Conservation (phyloP, 2,329 filamentous ascomycete species). For the Orbilia quercus region DNA sequence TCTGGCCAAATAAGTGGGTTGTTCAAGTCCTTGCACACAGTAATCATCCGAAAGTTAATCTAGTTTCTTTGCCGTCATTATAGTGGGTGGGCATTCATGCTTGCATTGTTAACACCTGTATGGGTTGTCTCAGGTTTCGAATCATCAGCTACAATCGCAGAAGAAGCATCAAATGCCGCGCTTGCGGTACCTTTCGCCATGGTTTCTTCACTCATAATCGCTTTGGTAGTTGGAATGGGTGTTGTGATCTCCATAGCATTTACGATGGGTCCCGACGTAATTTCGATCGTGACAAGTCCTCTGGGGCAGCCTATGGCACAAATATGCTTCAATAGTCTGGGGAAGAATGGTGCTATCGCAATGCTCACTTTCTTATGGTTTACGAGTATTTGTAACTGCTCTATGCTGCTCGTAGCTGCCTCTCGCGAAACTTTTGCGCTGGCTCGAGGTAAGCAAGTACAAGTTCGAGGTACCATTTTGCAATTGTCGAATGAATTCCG, state of each 20-base stretch:
- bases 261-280: slow-evolving; percentile 47
- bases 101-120: slow-evolving; percentile 61
- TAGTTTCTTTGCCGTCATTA: neutral
- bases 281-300: slow-evolving; percentile 30
- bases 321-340: slow-evolving; percentile 48
- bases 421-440: slow-evolving; percentile 61
- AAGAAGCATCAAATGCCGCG: slow-evolving; percentile 61
- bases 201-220: slow-evolving; percentile 60
- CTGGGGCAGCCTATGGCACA: slow-evolving; percentile 53
- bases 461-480: neutral
- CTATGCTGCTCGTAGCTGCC: slow-evolving; percentile 61
- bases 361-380: slow-evolving; percentile 61
- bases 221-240: slow-evolving; percentile 48
- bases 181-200: slow-evolving; percentile 61
- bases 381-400: slow-evolving; percentile 61
- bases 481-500: too few species aligned
- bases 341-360: slow-evolving; percentile 56
- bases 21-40: too few species aligned
- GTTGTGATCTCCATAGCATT: slow-evolving; percentile 55
- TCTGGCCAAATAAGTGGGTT: slow-evolving; percentile 59
- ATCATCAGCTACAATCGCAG: slow-evolving; percentile 61
- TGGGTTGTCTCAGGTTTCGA: slow-evolving; percentile 61
- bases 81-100: slow-evolving; percentile 61
- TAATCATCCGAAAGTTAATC: neutral
- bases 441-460: slow-evolving; percentile 58